Evolutionary conservation across 768 basidiomycete genomes (phyloP).

Genomic region (Amanita molliuscula): DNA sequence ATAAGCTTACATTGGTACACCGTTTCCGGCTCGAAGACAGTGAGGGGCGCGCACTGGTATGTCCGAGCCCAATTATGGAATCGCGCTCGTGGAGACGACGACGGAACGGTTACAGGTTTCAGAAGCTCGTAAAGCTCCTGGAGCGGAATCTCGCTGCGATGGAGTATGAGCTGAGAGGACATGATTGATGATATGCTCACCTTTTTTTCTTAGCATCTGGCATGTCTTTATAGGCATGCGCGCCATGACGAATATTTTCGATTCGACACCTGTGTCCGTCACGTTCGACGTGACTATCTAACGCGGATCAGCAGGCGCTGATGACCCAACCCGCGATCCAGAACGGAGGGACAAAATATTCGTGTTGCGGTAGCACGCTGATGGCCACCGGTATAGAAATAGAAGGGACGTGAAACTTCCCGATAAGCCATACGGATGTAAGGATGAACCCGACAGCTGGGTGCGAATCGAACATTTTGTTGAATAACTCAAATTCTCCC

Average conservation of each 20-base stretch:
- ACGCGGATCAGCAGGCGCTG: background rate
- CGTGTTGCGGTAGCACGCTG: background rate
- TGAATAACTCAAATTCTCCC: background rate
- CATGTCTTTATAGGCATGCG: conserved; percentile 26
- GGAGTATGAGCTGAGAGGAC: conserved; percentile 22
- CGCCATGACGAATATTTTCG: conserved; percentile 2
- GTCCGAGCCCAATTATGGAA: conserved; percentile 88
- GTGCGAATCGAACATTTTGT: background rate
- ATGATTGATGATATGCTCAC: conserved; percentile 18
- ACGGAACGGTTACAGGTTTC: conserved; percentile 41
- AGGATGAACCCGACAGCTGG: background rate
- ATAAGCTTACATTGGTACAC: conserved; percentile 62
- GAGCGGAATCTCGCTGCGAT: conserved; percentile 30
- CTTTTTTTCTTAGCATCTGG: conserved; percentile 15
- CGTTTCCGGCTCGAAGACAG: conserved; percentile 67
- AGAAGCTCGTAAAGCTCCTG: conserved; percentile 42
- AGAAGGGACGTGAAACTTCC: background rate
- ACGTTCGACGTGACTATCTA: background rate
- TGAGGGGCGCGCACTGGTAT: conserved; percentile 57
- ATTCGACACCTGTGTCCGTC: background rate
- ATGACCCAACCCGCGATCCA: background rate
- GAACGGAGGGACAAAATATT: background rate
- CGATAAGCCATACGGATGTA: conserved; percentile 7
- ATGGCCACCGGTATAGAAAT: background rate
- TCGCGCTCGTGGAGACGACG: conserved; percentile 22